Conservation (phyloP, 306 rosid genomes). For the Quercus ilex region DNA sequence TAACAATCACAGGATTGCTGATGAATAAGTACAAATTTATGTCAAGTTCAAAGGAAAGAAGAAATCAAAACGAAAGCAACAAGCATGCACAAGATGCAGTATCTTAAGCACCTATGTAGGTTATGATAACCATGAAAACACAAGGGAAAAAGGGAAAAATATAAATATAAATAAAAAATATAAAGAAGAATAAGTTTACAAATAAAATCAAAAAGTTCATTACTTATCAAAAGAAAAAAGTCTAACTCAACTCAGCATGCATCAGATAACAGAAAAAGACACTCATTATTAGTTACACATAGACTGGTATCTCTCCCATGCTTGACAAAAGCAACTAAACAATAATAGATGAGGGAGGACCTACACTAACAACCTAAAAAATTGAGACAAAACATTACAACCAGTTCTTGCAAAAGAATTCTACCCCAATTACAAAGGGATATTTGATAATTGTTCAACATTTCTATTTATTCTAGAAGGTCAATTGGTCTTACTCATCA, state of each 20-base stretch:
- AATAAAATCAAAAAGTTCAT: too few relatives aligned
- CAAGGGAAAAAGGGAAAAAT: neutral
- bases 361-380: neutral
- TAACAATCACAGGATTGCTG: neutral
- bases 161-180: neutral
- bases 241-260: neutral
- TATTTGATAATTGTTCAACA: neutral
- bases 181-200: neutral
- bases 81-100: neutral
- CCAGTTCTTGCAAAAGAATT: neutral
- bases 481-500: slow-evolving; percentile 72
- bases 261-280: neutral
- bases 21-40: neutral
- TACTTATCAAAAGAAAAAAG: neutral
- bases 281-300: neutral
- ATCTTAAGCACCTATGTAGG: neutral
- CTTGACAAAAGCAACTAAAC: neutral
- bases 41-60: neutral
- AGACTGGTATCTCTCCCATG: neutral
- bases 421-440: neutral
- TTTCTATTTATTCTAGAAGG: neutral
- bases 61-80: neutral
- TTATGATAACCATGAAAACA: neutral
- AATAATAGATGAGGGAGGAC: neutral
- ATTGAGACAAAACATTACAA: neutral